Percentiles rank a stretch among this genome's conserved stretches.
Conservation (phyloP, 768 basidiomycete genomes). For the Tephrocybe sp. region DNA sequence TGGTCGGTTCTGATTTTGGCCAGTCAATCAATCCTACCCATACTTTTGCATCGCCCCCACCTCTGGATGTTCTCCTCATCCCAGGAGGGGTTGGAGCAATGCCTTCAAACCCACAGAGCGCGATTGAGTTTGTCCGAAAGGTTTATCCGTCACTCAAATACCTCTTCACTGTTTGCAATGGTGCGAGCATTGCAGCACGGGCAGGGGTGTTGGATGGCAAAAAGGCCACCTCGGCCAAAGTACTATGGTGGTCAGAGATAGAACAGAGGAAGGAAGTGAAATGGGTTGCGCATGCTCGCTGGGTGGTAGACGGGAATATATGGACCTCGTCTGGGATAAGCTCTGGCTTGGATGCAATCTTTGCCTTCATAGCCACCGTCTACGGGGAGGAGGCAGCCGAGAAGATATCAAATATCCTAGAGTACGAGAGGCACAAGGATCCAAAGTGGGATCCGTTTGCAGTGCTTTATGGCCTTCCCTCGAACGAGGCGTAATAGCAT, state of each 20-base stretch:
- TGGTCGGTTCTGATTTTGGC: constrained; percentile 10
- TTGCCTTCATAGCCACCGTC: constrained; percentile 33
- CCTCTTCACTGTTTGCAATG: constrained; percentile 44
- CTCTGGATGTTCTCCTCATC: constrained; percentile 34
- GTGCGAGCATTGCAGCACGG: constrained; percentile 36
- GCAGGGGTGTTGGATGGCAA: constrained; percentile 42
- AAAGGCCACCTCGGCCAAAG: constrained; percentile 45
- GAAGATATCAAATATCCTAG: constrained; percentile 29
- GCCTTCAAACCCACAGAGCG: constrained; percentile 19
- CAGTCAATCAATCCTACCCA: constrained; percentile 34
- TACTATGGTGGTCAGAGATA: constrained; percentile 24
- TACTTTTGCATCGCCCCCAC: constrained; percentile 31
- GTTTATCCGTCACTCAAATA: constrained; percentile 36
- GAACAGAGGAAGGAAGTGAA: constrained; percentile 29
- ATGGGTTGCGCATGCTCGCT: constrained; percentile 43
- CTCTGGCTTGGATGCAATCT: constrained; percentile 37
- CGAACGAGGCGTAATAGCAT: neutral
- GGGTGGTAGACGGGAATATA: constrained; percentile 47
- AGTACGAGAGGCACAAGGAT: constrained; percentile 36
- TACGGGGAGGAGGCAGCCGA: constrained; percentile 34
- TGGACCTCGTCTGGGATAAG: constrained; percentile 48
- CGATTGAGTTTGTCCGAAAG: constrained; percentile 29
- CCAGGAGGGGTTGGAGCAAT: constrained; percentile 29
- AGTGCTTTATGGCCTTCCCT: constrained; percentile 22
- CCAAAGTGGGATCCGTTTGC: constrained; percentile 38